phyloP scores from a whole-genome alignment of 345 rosid species.

The Pistacia atlantica region DNA sequence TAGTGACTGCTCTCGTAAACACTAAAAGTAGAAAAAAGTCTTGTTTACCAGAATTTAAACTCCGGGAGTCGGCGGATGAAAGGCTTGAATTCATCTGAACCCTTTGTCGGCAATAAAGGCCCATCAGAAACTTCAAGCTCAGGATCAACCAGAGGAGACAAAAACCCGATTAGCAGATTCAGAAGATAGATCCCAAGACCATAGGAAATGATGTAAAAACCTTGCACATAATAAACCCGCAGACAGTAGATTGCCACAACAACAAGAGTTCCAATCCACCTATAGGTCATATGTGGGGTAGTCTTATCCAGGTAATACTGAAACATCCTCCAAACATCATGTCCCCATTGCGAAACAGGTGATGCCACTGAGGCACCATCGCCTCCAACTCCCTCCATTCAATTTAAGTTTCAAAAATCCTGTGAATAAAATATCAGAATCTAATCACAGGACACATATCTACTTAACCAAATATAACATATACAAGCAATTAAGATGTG shows the following conservation, averaged over 20 bases:
- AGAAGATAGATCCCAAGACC: conserved; percentile 92
- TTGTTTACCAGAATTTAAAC: conserved; percentile 89
- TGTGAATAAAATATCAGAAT: conserved; percentile 18
- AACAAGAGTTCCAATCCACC: conserved; percentile 84
- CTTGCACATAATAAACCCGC: conserved; percentile 76
- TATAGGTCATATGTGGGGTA: conserved; percentile 72
- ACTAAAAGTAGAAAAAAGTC: background rate
- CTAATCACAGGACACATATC: conserved; percentile 17
- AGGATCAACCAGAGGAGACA: conserved; percentile 95
- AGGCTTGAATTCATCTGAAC: conserved; percentile 97
- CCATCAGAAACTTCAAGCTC: conserved; percentile 75
- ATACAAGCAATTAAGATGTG: background rate
- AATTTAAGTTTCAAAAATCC: conserved; percentile 34
- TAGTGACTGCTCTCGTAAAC: background rate
- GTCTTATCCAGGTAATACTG: conserved; percentile 90
- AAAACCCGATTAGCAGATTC: conserved; percentile 88
- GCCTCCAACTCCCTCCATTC: conserved; percentile 81
- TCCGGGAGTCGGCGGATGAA: conserved; percentile 94
- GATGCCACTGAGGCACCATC: conserved; percentile 55
- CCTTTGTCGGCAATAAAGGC: conserved; percentile 86
- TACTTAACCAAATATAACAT: background rate
- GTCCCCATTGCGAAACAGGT: conserved; percentile 66
- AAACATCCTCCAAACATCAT: conserved; percentile 77
- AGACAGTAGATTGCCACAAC: conserved; percentile 53
- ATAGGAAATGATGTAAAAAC: conserved; percentile 84